These are phyloP conservation scores for Quercus wislizeni DNA, from an alignment of 306 rosid species.

Conservation along the genomic window DNA sequence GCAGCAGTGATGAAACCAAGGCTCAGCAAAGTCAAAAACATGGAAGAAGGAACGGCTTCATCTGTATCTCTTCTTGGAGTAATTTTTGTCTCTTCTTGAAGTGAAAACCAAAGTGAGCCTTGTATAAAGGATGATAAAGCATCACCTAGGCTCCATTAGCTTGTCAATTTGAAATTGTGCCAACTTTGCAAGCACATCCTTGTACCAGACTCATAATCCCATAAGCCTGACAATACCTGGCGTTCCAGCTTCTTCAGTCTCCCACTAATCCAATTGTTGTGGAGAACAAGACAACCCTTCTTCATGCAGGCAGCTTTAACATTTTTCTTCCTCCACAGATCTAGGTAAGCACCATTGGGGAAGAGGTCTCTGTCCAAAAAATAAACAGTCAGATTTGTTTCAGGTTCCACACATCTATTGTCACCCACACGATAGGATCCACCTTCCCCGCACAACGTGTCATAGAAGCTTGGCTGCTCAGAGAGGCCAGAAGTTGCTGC, in stretches of 20 bases:
- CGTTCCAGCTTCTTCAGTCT: slow-evolving; percentile 88
- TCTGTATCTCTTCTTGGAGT: neutral
- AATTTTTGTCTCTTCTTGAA: neutral
- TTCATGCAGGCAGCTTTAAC: slow-evolving; percentile 52
- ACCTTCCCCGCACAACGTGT: slow-evolving; percentile 72
- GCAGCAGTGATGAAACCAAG: slow-evolving; percentile 37
- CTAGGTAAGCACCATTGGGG: slow-evolving; percentile 87
- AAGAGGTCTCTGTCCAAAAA: slow-evolving; percentile 84
- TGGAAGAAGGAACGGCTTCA: slow-evolving; percentile 20
- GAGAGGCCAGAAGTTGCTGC: slow-evolving; percentile 82
- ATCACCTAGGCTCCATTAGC: slow-evolving; percentile 31
- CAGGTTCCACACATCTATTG: slow-evolving; percentile 64
- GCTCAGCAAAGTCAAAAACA: slow-evolving; percentile 29
- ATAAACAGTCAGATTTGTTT: slow-evolving; percentile 72
- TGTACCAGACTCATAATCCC: slow-evolving; percentile 77
- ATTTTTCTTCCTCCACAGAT: slow-evolving; percentile 57
- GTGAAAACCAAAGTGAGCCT: slow-evolving; percentile 33
- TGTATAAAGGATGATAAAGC: slow-evolving; percentile 31
- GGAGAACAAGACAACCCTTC: slow-evolving; percentile 70
- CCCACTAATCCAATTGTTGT: slow-evolving; percentile 90
- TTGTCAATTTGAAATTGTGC: slow-evolving; percentile 23
- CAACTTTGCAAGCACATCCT: slow-evolving; percentile 61
- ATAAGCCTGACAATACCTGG: slow-evolving; percentile 75
- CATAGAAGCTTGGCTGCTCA: slow-evolving; percentile 98
- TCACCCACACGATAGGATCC: slow-evolving; percentile 66